phyloP scores from a whole-genome alignment of 2,329 filamentous ascomycete species.

The Esteya vermicola region DNA sequence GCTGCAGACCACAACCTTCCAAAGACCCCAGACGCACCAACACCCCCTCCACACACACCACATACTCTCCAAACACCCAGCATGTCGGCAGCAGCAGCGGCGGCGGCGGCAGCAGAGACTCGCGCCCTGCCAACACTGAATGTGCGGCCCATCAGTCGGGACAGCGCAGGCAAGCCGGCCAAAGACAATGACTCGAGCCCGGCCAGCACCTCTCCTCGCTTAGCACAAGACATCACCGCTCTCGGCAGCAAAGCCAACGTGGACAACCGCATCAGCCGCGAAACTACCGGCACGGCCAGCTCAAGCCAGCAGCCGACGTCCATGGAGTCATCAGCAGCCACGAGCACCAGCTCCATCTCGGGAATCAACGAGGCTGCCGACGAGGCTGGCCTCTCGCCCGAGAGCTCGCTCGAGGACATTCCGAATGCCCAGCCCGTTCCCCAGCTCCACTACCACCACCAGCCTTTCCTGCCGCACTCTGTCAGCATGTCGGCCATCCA shows the following conservation, averaged over 20 bases:
- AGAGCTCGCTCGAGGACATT: conserved; percentile 34
- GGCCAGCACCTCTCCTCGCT: too few species aligned
- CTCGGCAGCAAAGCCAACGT: too few species aligned
- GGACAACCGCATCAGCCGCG: conserved; percentile 33
- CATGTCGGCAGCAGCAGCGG: too few species aligned
- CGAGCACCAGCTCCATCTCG: conserved; percentile 41
- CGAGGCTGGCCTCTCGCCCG: conserved; percentile 30
- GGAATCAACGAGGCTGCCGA: conserved; percentile 31
- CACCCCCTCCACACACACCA: conserved; percentile 23
- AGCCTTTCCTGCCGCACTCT: conserved; percentile 22
- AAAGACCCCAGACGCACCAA: conserved; percentile 19
- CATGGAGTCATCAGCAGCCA: conserved; percentile 36
- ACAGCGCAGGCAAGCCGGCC: too few species aligned
- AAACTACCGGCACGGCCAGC: conserved; percentile 36
- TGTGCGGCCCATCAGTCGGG: too few species aligned
- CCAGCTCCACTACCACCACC: conserved; percentile 48
- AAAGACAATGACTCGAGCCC: too few species aligned
- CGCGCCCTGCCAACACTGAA: too few species aligned
- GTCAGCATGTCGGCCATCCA: conserved; percentile 1
- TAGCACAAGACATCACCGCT: too few species aligned
- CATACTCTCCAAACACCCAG: too few species aligned
- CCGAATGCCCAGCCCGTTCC: conserved; percentile 32
- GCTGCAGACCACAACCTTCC: conserved; percentile 16
- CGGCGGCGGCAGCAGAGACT: too few species aligned
- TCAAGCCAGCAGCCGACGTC: conserved; percentile 34